Evolutionary conservation across 2,329 filamentous ascomycete species (phyloP), one percentile per base, ranked within the genome.

Genomic region (Fusarium setosum): DNA sequence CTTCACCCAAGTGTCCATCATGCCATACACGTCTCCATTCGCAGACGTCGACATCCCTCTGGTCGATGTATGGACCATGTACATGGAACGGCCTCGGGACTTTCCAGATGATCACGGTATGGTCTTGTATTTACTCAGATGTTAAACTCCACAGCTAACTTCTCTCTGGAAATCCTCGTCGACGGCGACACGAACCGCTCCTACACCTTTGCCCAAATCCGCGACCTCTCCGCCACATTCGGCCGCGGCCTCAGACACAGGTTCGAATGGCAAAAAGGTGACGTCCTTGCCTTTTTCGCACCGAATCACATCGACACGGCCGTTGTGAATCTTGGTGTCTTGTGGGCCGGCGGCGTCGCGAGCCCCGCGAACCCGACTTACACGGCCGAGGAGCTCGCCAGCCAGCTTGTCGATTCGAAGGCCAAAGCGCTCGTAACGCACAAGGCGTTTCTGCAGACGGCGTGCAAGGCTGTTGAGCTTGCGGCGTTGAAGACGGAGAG

Each of bases 361-460:
- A 93, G 90, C n/a, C 93, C 94, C 0, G 94, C 93, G 4, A 97
- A 97, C 74, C 94, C 94, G 18, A 88, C 89, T 5, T 97, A 97
- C 79, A 97, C 92, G 0, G 87, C 86, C 12, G 88, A 93, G 10
- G 95, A 98, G 78, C 84, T 97, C 31, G 89, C 91, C 5, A 94
- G 92, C 72, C 94, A 97, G 79, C 85, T 98, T 61, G 88, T 88
- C 71, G 92, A 96, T 76, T 90, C 90, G 0, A 86, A 87, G 1
- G 92, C 93, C 29, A 92, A 89, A 72, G 92, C 85, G 1, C 77
- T 97, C 8, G 86, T 91, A 23, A 97, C 94, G 3, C 92, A 97
- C 72, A 75, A 86, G 23, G 79, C 88, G 0, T 85, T 90, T 59
- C 82, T 97, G 2, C 79, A 87, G 6, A 84, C 84, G 13, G 93